Evolutionary conservation across 108 stramenopile species (phyloP).

Genomic region (Aurantiochytrium sp.): DNA sequence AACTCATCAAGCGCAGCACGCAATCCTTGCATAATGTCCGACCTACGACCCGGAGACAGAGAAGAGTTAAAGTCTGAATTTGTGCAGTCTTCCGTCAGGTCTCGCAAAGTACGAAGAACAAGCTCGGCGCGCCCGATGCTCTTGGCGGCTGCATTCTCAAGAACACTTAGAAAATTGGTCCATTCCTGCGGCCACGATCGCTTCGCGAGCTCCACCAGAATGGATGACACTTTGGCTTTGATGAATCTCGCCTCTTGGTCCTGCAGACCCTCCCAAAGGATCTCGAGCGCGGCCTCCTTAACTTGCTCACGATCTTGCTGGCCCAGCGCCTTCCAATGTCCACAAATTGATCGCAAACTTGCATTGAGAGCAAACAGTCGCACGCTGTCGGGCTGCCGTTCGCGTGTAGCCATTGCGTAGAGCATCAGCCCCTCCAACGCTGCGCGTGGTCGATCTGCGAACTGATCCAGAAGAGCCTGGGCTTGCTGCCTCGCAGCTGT

Average conservation of each 20-base stretch:
- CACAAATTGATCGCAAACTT: neutral
- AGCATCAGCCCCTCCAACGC: neutral
- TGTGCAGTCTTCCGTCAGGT: conserved; percentile 9
- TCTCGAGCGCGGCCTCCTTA: neutral
- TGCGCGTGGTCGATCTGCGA: neutral
- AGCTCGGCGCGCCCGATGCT: neutral
- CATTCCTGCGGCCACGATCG: neutral
- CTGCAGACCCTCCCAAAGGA: neutral
- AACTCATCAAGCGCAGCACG: neutral
- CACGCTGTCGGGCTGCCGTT: neutral
- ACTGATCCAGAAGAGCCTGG: neutral
- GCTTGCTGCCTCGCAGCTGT: neutral
- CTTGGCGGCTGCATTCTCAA: neutral
- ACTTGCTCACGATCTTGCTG: neutral
- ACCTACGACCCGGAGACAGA: neutral
- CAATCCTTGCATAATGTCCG: neutral
- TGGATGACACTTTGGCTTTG: neutral
- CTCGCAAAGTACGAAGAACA: neutral
- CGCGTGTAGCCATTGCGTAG: neutral
- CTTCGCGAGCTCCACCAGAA: conserved; percentile 1
- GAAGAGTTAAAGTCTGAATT: neutral
- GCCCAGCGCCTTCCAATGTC: neutral
- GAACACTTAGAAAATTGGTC: neutral
- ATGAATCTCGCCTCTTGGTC: neutral
- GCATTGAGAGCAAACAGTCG: neutral